Conservation (phyloP, 73 alveolate genomes). For the Paramecium bursaria region DNA sequence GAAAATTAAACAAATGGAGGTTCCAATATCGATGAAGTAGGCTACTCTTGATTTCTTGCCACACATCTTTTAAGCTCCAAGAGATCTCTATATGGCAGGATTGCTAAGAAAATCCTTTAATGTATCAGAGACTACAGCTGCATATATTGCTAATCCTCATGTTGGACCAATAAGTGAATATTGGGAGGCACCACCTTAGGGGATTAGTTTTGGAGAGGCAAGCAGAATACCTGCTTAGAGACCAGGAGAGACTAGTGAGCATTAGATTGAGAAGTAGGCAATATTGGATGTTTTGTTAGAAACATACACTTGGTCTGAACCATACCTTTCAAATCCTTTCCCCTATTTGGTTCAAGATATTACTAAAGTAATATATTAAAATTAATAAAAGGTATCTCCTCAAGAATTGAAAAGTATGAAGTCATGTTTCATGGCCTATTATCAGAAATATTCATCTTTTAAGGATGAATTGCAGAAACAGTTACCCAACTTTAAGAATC, state of each 20-base stretch:
- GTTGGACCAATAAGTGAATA: slow-evolving; percentile 84
- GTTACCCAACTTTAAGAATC: slow-evolving; percentile 61
- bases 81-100: slow-evolving; percentile 90
- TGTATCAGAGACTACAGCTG: slow-evolving; percentile 75
- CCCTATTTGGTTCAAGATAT: slow-evolving; percentile 82
- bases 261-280: slow-evolving; percentile 91
- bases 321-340: slow-evolving; percentile 87
- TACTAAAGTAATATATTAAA: slow-evolving; percentile 65
- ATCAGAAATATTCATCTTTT: slow-evolving; percentile 59
- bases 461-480: slow-evolving; percentile 59
- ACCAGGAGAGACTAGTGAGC: slow-evolving; percentile 86
- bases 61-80: slow-evolving; percentile 88
- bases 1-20: slow-evolving; percentile 73
- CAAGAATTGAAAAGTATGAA: slow-evolving; percentile 65
- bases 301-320: slow-evolving; percentile 90
- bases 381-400: slow-evolving; percentile 32
- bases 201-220: slow-evolving; percentile 86
- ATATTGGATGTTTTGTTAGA: slow-evolving; percentile 86
- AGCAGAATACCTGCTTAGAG: slow-evolving; percentile 83
- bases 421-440: slow-evolving; percentile 59
- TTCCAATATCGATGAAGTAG: slow-evolving; percentile 83
- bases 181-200: slow-evolving; percentile 95
- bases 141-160: slow-evolving; percentile 89
- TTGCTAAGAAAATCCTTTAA: slow-evolving; percentile 81
- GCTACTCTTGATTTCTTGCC: slow-evolving; percentile 85